Evolutionary conservation across 164 flowering plant genomes (phyloP), one percentile per base, ranked within the genome.

Genomic region (Liriodendron chinense): DNA sequence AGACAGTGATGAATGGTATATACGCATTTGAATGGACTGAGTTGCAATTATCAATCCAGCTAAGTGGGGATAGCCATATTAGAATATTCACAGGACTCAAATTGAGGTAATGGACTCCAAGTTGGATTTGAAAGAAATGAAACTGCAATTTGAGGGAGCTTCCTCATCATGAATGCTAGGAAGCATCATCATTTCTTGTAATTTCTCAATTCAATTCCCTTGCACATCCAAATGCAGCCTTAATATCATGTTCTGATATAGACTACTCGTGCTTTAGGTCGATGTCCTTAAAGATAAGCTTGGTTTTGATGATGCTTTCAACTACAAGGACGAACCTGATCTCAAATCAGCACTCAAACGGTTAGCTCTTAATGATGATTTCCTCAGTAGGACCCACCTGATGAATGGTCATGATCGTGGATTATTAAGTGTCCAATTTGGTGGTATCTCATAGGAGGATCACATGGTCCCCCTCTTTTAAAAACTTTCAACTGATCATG

Each of bases 251-350:
- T 48, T 69, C 72, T 69, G 20, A 68, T 26, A n/a, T 69, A 49
- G 9, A 13, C 48, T 4, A 14, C 5, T 34, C 43, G 5, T 49
- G 9, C 65, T 62, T 57, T 59, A 92, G 97, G 97, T 91, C 20
- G 81, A 83, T 56, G 12, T 91, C 78, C 88, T 93, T 0, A 93
- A 86, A 74, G 84, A 85, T 12, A 82, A 88, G 82, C 89, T 93
- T 67, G 96, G 96, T 49, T 93, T 90, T 78, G 94, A 93, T 80
- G 97, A 89, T 56, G 96, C 93, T 28, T 91, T 93, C 86, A 93
- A 93, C 78, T 93, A 93, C 81, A 93, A 87, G 78, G 91, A 90
- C 68, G 96, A 89, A 80, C 59, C 86, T 28, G 91, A 93, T 83
- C 79, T 90, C 3, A 87, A 86, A 12, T 75, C 89, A 10, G 68